A percentile compares a stretch with the other conserved stretches of the same genome.
Evolutionary conservation across 176 grass and related monocot genomes (phyloP).

Genomic region (Zoysia japonica): DNA sequence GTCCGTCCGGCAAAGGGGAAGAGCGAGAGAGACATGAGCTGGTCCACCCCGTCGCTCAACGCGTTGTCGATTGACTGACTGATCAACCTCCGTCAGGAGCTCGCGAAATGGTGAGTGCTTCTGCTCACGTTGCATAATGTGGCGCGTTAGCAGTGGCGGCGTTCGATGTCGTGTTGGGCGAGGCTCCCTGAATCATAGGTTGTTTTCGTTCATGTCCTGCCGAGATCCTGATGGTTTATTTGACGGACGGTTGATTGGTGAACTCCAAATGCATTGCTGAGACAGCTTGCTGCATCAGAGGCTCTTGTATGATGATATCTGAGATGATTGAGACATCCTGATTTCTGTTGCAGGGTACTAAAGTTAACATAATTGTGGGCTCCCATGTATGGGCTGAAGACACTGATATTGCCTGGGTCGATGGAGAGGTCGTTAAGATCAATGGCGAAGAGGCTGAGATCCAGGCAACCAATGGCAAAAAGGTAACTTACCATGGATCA

Average conservation of each 20-base stretch:
- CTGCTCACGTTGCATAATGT: background rate
- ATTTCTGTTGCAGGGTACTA: conserved; percentile 69
- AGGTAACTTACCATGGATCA: conserved; percentile 41
- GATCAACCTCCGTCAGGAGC: conserved; percentile 23
- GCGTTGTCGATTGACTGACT: conserved; percentile 8
- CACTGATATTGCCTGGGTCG: conserved; percentile 60
- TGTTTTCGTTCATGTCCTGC: background rate
- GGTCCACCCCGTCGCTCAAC: background rate
- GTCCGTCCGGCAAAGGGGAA: background rate
- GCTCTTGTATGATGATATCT: background rate
- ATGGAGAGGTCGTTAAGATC: conserved; percentile 92
- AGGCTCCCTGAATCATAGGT: background rate
- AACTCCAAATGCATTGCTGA: conserved; percentile 1
- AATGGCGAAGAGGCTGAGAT: conserved; percentile 77
- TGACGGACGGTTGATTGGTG: background rate
- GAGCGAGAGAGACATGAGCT: conserved; percentile 29
- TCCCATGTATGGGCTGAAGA: conserved; percentile 97
- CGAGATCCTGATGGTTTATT: background rate
- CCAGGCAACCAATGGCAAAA: conserved; percentile 72
- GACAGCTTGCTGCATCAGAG: background rate
- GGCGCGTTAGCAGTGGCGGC: background rate
- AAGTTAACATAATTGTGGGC: conserved; percentile 94
- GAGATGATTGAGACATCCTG: background rate
- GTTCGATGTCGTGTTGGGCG: background rate
- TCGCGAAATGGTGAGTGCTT: conserved; percentile 43